Evolutionary conservation across 208 protist genomes (phyloP).

Genomic region (Trypanosoma boissoni): DNA sequence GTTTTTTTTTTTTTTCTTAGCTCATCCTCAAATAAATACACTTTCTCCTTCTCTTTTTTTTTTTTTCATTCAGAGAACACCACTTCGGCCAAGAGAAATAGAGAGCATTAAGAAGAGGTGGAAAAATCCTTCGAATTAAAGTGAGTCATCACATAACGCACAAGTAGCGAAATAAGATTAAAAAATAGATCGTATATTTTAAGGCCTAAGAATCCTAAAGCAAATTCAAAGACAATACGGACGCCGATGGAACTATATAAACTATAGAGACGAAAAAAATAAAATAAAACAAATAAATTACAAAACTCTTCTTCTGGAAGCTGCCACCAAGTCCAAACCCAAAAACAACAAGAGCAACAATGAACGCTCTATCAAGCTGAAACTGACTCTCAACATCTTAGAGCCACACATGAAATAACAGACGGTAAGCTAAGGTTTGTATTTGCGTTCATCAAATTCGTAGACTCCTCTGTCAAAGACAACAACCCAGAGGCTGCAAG

Average conservation of each 20-base stretch:
- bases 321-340: not conserved
- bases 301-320: too few relatives aligned
- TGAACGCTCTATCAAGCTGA: not conserved
- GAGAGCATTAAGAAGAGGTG: not conserved
- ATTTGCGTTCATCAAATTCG: not conserved
- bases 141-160: too few relatives aligned
- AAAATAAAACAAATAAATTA: not conserved
- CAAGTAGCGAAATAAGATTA: too few relatives aligned
- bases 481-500: constrained; percentile 10
- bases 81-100: not conserved
- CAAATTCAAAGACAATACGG: not conserved
- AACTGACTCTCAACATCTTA: not conserved
- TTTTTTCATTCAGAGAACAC: not conserved
- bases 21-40: too few relatives aligned
- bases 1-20: too few relatives aligned
- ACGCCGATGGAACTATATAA: not conserved
- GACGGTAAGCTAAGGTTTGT: not conserved
- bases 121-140: not conserved
- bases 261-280: constrained; percentile 5
- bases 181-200: too few relatives aligned
- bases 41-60: too few relatives aligned
- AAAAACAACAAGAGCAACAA: not conserved
- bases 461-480: not conserved
- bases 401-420: not conserved
- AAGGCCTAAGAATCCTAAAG: too few relatives aligned